Evolutionary conservation across 2,329 filamentous ascomycete genomes (phyloP).

Genomic region (Coniochaeta hoffmannii): DNA sequence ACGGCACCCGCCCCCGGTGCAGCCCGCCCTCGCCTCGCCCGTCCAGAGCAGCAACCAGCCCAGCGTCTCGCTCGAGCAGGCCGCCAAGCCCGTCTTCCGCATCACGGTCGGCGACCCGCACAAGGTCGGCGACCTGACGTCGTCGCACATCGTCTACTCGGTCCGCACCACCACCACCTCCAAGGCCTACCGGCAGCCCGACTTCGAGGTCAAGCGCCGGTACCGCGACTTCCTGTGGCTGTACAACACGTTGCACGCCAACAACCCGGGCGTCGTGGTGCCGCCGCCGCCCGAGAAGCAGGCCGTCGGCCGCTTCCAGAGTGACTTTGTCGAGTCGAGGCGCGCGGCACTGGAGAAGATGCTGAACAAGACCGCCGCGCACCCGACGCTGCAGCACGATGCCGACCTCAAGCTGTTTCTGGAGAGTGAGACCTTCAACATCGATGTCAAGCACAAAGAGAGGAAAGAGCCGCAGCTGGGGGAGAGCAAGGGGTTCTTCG

Average conservation of each 20-base stretch:
- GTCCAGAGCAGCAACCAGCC: slow-evolving; percentile 52
- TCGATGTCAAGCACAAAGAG: slow-evolving; percentile 97
- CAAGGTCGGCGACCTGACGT: slow-evolving; percentile 94
- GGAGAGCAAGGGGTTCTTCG: slow-evolving; percentile 91
- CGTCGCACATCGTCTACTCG: slow-evolving; percentile 95
- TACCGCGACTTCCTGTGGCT: slow-evolving; percentile 98
- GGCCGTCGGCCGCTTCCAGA: slow-evolving; percentile 90
- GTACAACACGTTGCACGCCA: slow-evolving; percentile 88
- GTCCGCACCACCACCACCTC: slow-evolving; percentile 94
- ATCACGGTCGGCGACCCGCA: slow-evolving; percentile 94
- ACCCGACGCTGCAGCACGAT: slow-evolving; percentile 87
- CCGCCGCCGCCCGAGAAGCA: slow-evolving; percentile 97
- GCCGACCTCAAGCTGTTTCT: slow-evolving; percentile 92
- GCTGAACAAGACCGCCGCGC: slow-evolving; percentile 90
- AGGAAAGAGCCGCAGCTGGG: slow-evolving; percentile 76
- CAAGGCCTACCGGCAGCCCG: slow-evolving; percentile 86
- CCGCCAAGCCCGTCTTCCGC: slow-evolving; percentile 82
- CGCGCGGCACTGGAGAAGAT: slow-evolving; percentile 91
- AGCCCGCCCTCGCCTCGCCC: slow-evolving; percentile 45
- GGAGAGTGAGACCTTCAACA: slow-evolving; percentile 91
- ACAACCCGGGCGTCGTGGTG: slow-evolving; percentile 90
- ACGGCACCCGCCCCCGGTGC: slow-evolving; percentile 59
- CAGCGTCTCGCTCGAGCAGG: slow-evolving; percentile 87
- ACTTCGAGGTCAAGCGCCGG: slow-evolving; percentile 87
- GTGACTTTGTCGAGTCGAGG: slow-evolving; percentile 90